These are phyloP conservation scores for Penicillium verhagenii DNA, from an alignment of 495 filamentous ascomycete species.

Conservation along the genomic window DNA sequence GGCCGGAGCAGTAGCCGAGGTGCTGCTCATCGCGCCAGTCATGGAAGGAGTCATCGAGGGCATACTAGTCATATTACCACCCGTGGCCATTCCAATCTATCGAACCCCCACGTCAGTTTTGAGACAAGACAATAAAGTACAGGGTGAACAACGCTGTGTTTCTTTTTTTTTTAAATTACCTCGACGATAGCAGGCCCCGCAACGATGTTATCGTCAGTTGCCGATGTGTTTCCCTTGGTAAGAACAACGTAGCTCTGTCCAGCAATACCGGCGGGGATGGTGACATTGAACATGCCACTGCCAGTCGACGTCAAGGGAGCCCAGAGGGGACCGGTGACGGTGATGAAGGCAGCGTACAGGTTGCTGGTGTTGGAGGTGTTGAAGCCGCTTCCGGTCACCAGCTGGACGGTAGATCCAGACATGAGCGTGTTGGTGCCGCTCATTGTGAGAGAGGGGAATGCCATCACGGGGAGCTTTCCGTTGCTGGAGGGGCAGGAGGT, in stretches of 20 bases:
- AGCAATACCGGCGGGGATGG: slow-evolving; percentile 32
- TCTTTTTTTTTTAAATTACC: slow-evolving; percentile 12
- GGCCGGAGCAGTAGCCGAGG: slow-evolving; percentile 1
- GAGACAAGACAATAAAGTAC: background rate
- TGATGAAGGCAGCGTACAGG: slow-evolving; percentile 34
- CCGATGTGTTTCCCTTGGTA: slow-evolving; percentile 21
- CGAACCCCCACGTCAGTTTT: background rate
- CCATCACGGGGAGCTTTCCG: slow-evolving; percentile 54
- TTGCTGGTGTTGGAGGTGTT: background rate
- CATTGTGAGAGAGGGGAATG: slow-evolving; percentile 48
- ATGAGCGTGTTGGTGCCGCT: slow-evolving; percentile 8
- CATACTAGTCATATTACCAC: background rate
- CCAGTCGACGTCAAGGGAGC: slow-evolving; percentile 17
- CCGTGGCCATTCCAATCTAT: background rate
- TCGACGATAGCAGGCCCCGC: slow-evolving; percentile 38
- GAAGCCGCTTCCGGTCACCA: slow-evolving; percentile 17
- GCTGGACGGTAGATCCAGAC: slow-evolving; percentile 13
- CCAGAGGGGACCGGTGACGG: slow-evolving; percentile 39
- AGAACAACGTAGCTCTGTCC: slow-evolving; percentile 42
- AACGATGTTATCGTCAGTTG: slow-evolving; percentile 29
- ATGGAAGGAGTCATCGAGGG: slow-evolving; percentile 8
- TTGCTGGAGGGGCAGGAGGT: slow-evolving; percentile 53
- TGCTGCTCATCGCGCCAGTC: slow-evolving; percentile 5
- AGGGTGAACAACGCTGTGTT: background rate
- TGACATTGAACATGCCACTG: slow-evolving; percentile 32